phyloP scores from a whole-genome alignment of 352 stramenopile species.

The Phytopythium litorale region DNA sequence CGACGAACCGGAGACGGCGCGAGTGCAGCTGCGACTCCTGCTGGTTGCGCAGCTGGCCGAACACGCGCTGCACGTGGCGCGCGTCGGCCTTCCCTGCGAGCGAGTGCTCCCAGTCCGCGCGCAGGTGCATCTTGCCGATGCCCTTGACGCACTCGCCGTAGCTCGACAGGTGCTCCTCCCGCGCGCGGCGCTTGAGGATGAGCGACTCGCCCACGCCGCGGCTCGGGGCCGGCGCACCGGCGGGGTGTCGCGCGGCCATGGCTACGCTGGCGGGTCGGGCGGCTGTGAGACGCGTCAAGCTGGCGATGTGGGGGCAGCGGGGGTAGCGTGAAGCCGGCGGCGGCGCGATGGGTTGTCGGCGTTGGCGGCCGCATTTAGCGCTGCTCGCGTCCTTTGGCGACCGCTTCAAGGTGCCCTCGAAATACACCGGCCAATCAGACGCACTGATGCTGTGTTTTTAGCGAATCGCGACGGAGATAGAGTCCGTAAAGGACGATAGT shows the following conservation, averaged over 20 bases:
- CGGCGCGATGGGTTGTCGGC: neutral
- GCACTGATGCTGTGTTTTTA: neutral
- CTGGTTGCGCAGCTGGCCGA: slow-evolving; percentile 63
- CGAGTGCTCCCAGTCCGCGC: slow-evolving; percentile 70
- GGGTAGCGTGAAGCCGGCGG: neutral
- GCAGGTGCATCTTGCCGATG: slow-evolving; percentile 41
- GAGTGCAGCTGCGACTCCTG: slow-evolving; percentile 72
- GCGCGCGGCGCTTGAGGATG: slow-evolving; percentile 69
- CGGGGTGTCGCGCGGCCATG: slow-evolving; percentile 4
- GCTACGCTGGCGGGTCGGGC: neutral
- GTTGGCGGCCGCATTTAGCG: neutral
- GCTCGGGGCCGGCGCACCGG: slow-evolving; percentile 9
- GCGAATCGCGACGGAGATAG: neutral
- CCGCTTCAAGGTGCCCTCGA: neutral
- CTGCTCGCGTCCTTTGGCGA: neutral
- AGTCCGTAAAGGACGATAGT: neutral
- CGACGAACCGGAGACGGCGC: slow-evolving; percentile 35
- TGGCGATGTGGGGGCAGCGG: neutral
- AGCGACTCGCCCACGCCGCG: slow-evolving; percentile 65
- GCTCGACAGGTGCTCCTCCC: slow-evolving; percentile 57
- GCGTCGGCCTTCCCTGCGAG: slow-evolving; percentile 49
- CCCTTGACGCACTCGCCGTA: slow-evolving; percentile 53
- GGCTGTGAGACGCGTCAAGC: neutral
- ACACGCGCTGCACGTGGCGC: slow-evolving; percentile 38
- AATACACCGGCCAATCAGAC: slow-evolving; percentile 5